A percentile compares a stretch with the other conserved stretches of the same genome.
These are phyloP conservation scores for Mortierella sp. DNA, from an alignment of 371 early-diverging fungal species.

Conservation along the genomic window DNA sequence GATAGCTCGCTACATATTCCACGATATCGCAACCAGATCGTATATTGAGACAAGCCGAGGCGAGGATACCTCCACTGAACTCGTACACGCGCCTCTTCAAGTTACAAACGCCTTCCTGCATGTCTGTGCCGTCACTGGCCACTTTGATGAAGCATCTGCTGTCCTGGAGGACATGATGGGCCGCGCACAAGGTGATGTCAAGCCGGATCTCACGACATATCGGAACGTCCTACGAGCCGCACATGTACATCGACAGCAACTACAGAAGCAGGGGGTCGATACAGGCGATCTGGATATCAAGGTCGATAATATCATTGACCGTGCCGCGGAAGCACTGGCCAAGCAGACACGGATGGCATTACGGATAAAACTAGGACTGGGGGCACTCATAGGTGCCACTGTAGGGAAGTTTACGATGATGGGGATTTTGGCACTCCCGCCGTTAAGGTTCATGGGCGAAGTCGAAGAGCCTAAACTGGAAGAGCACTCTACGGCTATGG, in stretches of 20 bases:
- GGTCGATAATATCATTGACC: constrained; percentile 22
- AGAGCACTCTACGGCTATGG: neutral
- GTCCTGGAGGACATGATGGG: constrained; percentile 27
- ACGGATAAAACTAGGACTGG: constrained; percentile 36
- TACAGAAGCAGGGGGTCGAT: neutral
- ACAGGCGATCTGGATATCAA: constrained; percentile 5
- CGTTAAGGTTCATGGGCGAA: neutral
- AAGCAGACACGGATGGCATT: constrained; percentile 30
- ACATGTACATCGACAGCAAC: constrained; percentile 1
- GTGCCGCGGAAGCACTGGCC: constrained; percentile 15
- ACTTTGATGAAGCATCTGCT: constrained; percentile 33
- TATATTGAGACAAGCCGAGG: neutral
- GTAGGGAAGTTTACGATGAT: constrained; percentile 46
- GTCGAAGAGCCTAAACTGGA: neutral
- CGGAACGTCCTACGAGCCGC: constrained; percentile 30
- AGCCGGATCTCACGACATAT: constrained; percentile 42
- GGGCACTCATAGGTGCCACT: constrained; percentile 35
- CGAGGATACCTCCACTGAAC: neutral
- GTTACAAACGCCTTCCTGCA: constrained; percentile 42
- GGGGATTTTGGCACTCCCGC: constrained; percentile 36
- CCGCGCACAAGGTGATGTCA: constrained; percentile 28
- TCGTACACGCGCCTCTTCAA: constrained; percentile 9
- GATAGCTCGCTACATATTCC: constrained; percentile 25
- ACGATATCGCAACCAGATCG: constrained; percentile 13
- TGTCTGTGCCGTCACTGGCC: constrained; percentile 34